These are phyloP conservation scores for Dalbergia cultrata DNA, from an alignment of 306 rosid genomes.

Conservation along the genomic window DNA sequence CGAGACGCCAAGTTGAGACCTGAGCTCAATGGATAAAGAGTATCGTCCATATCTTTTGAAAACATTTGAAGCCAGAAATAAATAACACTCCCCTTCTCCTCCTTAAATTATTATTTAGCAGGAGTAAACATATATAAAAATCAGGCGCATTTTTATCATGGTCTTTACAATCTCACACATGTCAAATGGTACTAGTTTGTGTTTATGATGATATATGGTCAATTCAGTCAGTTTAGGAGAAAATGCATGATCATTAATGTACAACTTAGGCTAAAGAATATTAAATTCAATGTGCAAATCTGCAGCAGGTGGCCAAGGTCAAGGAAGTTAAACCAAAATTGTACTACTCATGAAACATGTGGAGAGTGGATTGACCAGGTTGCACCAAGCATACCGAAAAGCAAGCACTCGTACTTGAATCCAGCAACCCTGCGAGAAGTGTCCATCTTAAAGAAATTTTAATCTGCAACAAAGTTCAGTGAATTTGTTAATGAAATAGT, in stretches of 20 bases:
- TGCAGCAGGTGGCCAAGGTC: no score
- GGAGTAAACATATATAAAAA: no score
- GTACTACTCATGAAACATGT: background rate
- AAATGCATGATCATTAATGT: no score
- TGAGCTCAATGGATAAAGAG: slow-evolving; percentile 67
- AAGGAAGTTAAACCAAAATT: background rate
- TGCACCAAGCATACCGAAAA: slow-evolving; percentile 62
- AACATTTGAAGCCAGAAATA: background rate
- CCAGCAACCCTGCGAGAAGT: slow-evolving; percentile 32
- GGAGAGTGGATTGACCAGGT: background rate
- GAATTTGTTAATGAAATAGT: background rate
- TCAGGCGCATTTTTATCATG: no score
- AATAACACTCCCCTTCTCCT: background rate
- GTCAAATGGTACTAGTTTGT: no score
- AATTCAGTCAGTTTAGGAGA: no score
- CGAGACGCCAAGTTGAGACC: slow-evolving; percentile 69
- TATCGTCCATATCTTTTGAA: slow-evolving; percentile 68
- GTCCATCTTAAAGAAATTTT: slow-evolving; percentile 50
- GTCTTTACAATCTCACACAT: no score
- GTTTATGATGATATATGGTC: no score
- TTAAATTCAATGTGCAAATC: no score
- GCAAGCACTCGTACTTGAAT: slow-evolving; percentile 63
- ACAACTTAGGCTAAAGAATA: no score
- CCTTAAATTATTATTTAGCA: no score
- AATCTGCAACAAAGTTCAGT: slow-evolving; percentile 35